phyloP scores from a whole-genome alignment of 352 stramenopile genomes.

The Phytophthora nicotianae region DNA sequence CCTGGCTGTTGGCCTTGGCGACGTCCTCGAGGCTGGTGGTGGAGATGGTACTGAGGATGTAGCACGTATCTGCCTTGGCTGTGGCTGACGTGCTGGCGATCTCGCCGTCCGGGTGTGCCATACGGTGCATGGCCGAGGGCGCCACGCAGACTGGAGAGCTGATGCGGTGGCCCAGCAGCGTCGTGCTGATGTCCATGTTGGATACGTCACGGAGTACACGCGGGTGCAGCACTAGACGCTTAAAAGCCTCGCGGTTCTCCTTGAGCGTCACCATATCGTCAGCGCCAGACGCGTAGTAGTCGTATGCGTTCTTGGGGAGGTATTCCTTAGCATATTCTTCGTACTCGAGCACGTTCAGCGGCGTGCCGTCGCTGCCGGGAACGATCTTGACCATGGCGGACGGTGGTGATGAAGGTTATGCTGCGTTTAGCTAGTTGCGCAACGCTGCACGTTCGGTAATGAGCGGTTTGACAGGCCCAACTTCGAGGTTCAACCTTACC shows the following conservation, averaged over 20 bases:
- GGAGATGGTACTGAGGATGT: slow-evolving; percentile 92
- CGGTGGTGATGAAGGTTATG: neutral
- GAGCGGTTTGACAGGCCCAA: slow-evolving; percentile 5
- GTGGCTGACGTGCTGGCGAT: slow-evolving; percentile 84
- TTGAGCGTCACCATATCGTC: slow-evolving; percentile 91
- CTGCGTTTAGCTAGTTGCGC: slow-evolving; percentile 14
- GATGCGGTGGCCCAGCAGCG: slow-evolving; percentile 90
- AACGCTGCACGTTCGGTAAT: slow-evolving; percentile 9
- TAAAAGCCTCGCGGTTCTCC: slow-evolving; percentile 91
- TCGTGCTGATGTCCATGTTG: slow-evolving; percentile 92
- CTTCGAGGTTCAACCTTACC: slow-evolving; percentile 8
- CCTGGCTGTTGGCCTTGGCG: slow-evolving; percentile 56
- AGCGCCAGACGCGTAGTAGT: slow-evolving; percentile 93
- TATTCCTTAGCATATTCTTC: slow-evolving; percentile 89
- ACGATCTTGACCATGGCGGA: slow-evolving; percentile 65
- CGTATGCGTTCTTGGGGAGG: slow-evolving; percentile 90
- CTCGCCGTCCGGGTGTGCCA: slow-evolving; percentile 96
- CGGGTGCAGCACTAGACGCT: slow-evolving; percentile 93
- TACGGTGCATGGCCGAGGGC: slow-evolving; percentile 91
- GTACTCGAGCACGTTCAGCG: slow-evolving; percentile 91
- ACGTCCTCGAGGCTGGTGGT: slow-evolving; percentile 55
- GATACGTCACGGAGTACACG: slow-evolving; percentile 94
- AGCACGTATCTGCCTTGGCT: slow-evolving; percentile 86
- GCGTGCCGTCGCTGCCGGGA: slow-evolving; percentile 68
- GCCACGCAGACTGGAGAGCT: slow-evolving; percentile 93